These are phyloP conservation scores for Discostella stelligeroides DNA, from an alignment of 108 stramenopile genomes.

Conservation along the genomic window DNA sequence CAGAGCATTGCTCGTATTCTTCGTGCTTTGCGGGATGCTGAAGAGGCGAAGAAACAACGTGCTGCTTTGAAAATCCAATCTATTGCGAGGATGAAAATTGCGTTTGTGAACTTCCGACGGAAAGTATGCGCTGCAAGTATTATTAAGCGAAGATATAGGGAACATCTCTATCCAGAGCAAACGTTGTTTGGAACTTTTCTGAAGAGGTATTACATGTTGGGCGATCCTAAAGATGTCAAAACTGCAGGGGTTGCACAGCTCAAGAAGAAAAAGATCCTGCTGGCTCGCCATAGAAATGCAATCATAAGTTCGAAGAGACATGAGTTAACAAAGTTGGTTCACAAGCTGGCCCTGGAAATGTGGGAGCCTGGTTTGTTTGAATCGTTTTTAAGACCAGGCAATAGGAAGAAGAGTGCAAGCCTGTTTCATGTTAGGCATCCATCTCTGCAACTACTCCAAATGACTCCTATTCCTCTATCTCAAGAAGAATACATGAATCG, in stretches of 20 bases:
- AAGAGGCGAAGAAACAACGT: conserved; percentile 21
- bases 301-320: conserved; percentile 45
- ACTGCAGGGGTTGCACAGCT: conserved; percentile 19
- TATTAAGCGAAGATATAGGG: conserved; percentile 45
- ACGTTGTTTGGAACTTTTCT: conserved; percentile 46
- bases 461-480: conserved; percentile 41
- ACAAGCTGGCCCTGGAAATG: conserved; percentile 29
- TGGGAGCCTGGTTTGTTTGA: conserved; percentile 51
- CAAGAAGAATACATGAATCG: conserved; percentile 35
- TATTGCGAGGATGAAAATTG: conserved; percentile 55
- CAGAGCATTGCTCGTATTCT: conserved; percentile 22
- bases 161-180: conserved; percentile 43
- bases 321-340: conserved; percentile 41
- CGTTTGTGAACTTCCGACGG: conserved; percentile 9
- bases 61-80: conserved; percentile 76
- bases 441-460: conserved; percentile 8
- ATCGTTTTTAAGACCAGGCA: conserved; percentile 32
- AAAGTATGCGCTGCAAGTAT: conserved; percentile 24
- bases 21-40: conserved; percentile 8
- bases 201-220: conserved; percentile 54
- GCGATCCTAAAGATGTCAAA: conserved; percentile 27
- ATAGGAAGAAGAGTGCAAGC: not conserved
- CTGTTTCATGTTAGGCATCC: conserved; percentile 1
- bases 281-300: conserved; percentile 54
- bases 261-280: conserved; percentile 44